Conservation (phyloP, 2,329 filamentous ascomycete species). For the Sporothrix humicola region DNA sequence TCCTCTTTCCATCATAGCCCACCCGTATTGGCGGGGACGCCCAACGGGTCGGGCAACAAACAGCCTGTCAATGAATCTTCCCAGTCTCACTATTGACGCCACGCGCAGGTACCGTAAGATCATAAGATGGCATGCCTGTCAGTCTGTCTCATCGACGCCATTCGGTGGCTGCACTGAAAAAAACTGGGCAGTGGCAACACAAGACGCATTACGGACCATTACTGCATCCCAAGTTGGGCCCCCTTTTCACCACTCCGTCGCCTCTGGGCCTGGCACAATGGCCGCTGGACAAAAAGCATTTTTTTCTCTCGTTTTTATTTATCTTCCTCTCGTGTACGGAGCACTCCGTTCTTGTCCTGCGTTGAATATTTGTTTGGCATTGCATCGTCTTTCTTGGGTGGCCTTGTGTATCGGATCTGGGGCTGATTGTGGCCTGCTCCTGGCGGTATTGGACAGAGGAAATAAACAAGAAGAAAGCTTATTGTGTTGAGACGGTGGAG, state of each 20-base stretch:
- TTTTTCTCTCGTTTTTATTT: neutral
- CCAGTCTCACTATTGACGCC: neutral
- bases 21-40: too few species aligned
- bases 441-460: conserved; percentile 3
- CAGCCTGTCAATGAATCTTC: too few species aligned
- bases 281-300: neutral
- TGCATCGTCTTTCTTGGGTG: neutral
- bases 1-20: too few species aligned
- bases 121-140: conserved; percentile 8
- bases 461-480: neutral
- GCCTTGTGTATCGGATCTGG: conserved; percentile 18
- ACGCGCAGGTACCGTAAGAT: conserved; percentile 9
- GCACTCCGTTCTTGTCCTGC: neutral
- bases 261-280: conserved; percentile 2
- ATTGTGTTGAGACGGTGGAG: neutral
- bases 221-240: neutral
- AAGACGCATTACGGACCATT: neutral
- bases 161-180: conserved; percentile 15
- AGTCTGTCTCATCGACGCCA: neutral
- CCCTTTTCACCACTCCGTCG: neutral
- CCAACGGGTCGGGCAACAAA: too few species aligned
- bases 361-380: neutral
- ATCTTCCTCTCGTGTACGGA: neutral
- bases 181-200: conserved; percentile 26
- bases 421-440: conserved; percentile 2